Evolutionary conservation across 768 basidiomycete genomes (phyloP).

Genomic region (Panaeolus cyanescens): DNA sequence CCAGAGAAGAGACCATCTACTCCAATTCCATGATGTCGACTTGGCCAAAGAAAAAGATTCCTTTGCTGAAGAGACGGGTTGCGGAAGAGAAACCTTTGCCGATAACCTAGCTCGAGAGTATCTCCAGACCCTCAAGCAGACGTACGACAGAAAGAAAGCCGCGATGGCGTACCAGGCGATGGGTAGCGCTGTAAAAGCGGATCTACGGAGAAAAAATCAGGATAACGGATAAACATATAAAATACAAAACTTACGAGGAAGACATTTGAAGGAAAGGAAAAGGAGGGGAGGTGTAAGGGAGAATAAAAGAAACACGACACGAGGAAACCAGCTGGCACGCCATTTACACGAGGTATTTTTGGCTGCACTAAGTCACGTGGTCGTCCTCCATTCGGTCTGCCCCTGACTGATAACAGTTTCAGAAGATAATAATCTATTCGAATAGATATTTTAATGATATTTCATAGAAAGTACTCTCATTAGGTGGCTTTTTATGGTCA

Average conservation of each 20-base stretch:
- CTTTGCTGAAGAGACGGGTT: conserved; percentile 7
- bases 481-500: too few species aligned
- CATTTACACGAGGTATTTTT: neutral
- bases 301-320: conserved; percentile 2
- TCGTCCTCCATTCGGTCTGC: neutral
- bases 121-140: conserved; percentile 13
- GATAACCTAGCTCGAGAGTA: neutral
- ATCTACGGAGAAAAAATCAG: conserved; percentile 4
- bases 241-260: neutral
- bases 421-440: too few species aligned
- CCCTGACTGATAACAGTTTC: too few species aligned
- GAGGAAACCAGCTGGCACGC: neutral
- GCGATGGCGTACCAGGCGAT: conserved; percentile 18
- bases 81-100: conserved; percentile 9
- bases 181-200: conserved; percentile 13
- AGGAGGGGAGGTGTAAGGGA: neutral
- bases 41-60: conserved; percentile 12
- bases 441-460: too few species aligned
- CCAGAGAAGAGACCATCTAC: conserved; percentile 13
- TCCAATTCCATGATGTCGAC: conserved; percentile 11
- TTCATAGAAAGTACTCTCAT: too few species aligned
- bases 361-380: neutral
- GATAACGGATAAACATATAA: conserved; percentile 7
- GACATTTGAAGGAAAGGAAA: conserved; percentile 3
- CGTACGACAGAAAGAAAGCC: conserved; percentile 14